phyloP scores from a whole-genome alignment of 2,329 filamentous ascomycete species.

The Colletotrichum zoysiae region DNA sequence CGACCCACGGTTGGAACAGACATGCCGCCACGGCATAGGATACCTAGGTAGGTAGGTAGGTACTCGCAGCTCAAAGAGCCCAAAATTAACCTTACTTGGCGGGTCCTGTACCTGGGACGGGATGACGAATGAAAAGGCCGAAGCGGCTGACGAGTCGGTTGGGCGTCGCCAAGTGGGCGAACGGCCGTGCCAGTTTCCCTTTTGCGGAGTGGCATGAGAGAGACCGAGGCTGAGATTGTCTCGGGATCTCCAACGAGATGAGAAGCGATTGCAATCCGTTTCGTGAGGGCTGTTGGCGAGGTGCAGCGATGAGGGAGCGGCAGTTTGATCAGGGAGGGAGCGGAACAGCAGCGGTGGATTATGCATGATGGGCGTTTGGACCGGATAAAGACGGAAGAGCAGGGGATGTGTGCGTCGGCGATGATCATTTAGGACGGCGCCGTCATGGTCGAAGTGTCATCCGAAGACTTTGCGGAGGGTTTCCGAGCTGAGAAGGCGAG shows the following conservation, averaged over 20 bases:
- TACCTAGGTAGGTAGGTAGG: too few relatives aligned
- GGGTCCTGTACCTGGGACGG: conserved; percentile 10
- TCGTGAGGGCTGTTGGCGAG: not conserved
- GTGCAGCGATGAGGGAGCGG: not conserved
- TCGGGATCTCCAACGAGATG: conserved; percentile 14
- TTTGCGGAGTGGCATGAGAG: not conserved
- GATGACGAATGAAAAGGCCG: not conserved
- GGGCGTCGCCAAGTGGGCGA: conserved; percentile 15
- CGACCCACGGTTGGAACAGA: too few relatives aligned
- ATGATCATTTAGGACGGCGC: not conserved
- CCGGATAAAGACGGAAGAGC: not conserved
- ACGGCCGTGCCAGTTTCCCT: conserved; percentile 4
- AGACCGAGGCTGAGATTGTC: not conserved
- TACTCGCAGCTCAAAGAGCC: too few relatives aligned
- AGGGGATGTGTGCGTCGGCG: not conserved
- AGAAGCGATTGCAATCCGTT: conserved; percentile 4
- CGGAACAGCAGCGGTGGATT: not conserved
- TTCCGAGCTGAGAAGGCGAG: not conserved
- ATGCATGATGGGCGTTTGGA: not conserved
- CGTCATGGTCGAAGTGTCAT: conserved; percentile 22
- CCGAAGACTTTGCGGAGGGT: conserved; percentile 3
- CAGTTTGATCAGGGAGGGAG: conserved; percentile 2
- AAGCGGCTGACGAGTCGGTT: not conserved
- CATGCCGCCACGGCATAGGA: not conserved
- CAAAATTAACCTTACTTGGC: conserved; percentile 38